Evolutionary conservation across 768 basidiomycete species (phyloP).

Genomic region (Leccinum uliginosum): DNA sequence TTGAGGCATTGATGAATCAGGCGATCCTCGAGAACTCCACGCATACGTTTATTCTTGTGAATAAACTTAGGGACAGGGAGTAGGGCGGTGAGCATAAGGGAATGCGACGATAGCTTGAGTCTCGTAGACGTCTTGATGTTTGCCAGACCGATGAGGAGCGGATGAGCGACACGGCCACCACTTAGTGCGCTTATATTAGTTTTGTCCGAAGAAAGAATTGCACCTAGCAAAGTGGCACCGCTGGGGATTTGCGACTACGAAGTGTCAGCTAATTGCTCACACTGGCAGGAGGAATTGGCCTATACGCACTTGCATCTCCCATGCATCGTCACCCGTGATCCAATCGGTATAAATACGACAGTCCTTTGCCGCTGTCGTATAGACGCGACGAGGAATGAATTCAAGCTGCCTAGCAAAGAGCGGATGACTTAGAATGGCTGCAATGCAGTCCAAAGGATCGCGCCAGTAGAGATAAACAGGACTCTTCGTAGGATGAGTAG

Average conservation of each 20-base stretch:
- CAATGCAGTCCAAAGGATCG: neutral
- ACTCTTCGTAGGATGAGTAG: neutral
- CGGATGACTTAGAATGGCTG: neutral
- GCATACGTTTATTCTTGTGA: neutral
- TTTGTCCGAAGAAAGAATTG: neutral
- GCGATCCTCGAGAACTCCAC: neutral
- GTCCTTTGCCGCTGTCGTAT: neutral
- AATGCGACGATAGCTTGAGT: neutral
- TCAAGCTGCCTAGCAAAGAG: neutral
- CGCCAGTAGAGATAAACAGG: neutral
- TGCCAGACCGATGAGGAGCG: neutral
- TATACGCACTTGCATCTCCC: neutral
- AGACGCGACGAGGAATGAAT: neutral
- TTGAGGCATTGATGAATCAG: neutral
- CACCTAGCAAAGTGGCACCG: neutral
- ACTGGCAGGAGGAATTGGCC: neutral
- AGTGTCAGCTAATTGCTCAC: too few relatives aligned
- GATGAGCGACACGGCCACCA: neutral
- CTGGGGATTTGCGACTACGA: neutral
- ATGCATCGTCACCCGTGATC: neutral
- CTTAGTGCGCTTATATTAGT: neutral
- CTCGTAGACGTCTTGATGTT: neutral
- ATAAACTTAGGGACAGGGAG: neutral
- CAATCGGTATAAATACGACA: neutral
- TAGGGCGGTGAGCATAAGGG: neutral